Evolutionary conservation across 78 protist genomes (phyloP), one percentile per base, ranked within the genome.

Genomic region (Trichosphaerium sp.): DNA sequence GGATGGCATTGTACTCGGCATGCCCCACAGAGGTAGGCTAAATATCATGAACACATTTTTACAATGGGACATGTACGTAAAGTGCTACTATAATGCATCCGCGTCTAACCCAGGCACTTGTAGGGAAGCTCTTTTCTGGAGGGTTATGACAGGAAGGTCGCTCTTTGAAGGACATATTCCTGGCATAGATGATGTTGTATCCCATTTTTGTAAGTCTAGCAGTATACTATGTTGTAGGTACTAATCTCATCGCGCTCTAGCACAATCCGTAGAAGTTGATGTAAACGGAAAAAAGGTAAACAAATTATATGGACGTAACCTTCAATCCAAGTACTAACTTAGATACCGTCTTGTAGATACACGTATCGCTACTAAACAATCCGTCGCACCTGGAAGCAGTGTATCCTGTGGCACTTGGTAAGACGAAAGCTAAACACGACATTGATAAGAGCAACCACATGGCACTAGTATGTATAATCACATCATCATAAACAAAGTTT

Each of bases 311-410:
- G 37, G 62, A 21, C 62, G 25, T 21, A 42, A 25, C 59, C 28
- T 54, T 12, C 59, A 37, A 8, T 1, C 31, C n/a, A 47, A 8
- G 58, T 25, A 8, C 26, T n/a, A 21, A 15, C n/a, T 4, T 51
- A 11, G 26, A 21, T 3, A 3, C 18, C 49, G 59, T 42, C 26
- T 2, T 2, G 57, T 15, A 1, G 11, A 0, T 81, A 0, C 65
- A 82, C 49, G 75, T 90, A 14, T 80, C 92, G 25, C 41, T 92
- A 28, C 58, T 85, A 60, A 82, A 88, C 29, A 92, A 92, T 76
- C 97, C 97, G 43, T 89, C 94, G 55, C 97, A 92, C 58, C 74
- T 92, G 34, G 97, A 92, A 75, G 86, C 92, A 7, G 92, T 66
- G 41, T 86, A 92, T 60, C 92, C 97, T 38, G 93, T 88, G 29